These are phyloP conservation scores for Colletotrichum sp. DNA, from an alignment of 2,329 filamentous ascomycete genomes.

Conservation along the genomic window DNA sequence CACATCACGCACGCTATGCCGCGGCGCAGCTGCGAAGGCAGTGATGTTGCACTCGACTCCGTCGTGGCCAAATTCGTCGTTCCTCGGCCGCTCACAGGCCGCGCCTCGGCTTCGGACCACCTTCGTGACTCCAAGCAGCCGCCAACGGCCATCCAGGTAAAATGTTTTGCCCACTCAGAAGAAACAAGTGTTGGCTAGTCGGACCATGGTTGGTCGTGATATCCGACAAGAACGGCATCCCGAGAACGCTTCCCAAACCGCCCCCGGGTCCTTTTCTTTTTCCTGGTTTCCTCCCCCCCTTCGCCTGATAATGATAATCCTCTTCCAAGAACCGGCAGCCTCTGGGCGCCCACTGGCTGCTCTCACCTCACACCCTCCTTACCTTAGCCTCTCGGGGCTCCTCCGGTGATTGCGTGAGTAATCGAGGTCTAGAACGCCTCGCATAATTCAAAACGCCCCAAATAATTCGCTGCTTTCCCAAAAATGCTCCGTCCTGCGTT, in stretches of 20 bases:
- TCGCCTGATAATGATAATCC: not conserved
- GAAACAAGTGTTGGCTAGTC: not conserved
- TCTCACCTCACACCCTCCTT: not conserved
- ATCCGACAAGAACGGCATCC: not conserved
- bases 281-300: not conserved
- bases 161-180: not conserved
- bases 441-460: conserved; percentile 11
- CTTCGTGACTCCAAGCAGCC: not conserved
- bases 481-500: not conserved
- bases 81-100: not conserved
- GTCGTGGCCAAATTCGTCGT: not conserved
- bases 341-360: not conserved
- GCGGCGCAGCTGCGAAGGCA: not conserved
- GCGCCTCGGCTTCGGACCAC: not conserved
- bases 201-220: not conserved
- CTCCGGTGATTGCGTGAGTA: not conserved
- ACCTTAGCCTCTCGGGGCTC: not conserved
- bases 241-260: not conserved
- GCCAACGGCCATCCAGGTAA: not conserved
- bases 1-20: not conserved
- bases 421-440: conserved; percentile 3
- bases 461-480: not conserved
- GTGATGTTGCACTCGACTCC: not conserved
- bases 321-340: not conserved
- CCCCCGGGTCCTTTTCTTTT: not conserved